Base-by-base conservation (phyloP, 139 green algal species). In the Chlorella sp. region DNA sequence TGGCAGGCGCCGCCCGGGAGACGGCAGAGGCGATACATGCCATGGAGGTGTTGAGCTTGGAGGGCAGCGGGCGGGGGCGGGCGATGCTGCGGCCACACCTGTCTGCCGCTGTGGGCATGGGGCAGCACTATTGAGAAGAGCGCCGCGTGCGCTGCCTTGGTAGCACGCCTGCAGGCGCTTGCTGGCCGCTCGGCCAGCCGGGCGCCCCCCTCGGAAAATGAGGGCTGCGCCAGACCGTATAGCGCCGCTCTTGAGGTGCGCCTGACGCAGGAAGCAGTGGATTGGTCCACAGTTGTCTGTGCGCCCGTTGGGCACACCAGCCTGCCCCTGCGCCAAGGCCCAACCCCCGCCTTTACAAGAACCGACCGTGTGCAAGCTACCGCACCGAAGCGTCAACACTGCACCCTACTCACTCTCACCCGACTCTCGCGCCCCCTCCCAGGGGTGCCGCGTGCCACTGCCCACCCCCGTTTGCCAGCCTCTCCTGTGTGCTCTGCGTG, bases 51-150 rank as follows among this genome's bases (percentile, higher is more conserved):
- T 60, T 89, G 24, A 37, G 5, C 26, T 28, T 89, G 36, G 86
- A 89, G 75, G 86, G 86, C 53, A 89, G 86, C 57, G 85, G 85
- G n/a, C 85, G 48, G 39, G 85, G 71, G n/a, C 71, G 85, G 21
- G 85, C 39, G 37, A 42, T 88, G 84, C 84, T 88, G 84, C 84
- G 68, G 34, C 84, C 82, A 1, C 30, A 71, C n/a, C 82, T 86
- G 48, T 86, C 82, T 30, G 5, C 82, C 57, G 42, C 79, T 28
- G 81, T 57, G 15, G 36, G 57, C n/a, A 30, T 86, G 57, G 57
- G 18, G 57, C 82, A 86, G 82, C 57, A 57, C 16, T 86, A 36
- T 60, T 86, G 82, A 86, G 14, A 19, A 12, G 30, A 5, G 30
- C 3, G n/a, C 64, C 3, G n/a, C 64, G 11, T 28, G 19, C 2